phyloP scores from a whole-genome alignment of 345 rosid genomes.

The Eutrema yunnanense region DNA sequence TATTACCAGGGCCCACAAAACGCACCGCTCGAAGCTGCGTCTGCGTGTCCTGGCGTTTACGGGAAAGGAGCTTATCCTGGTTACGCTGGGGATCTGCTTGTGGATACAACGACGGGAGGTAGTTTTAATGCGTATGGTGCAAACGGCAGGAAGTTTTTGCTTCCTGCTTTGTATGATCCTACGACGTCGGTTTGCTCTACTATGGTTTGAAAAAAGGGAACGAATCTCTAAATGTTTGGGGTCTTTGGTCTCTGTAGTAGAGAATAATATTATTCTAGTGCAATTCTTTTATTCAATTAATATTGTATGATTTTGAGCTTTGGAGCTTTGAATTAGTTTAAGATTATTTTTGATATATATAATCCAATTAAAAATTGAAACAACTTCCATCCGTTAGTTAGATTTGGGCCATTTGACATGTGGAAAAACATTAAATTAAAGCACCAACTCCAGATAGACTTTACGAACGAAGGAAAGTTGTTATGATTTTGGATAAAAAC shows the following conservation, averaged over 20 bases:
- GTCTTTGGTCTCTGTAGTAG: conserved; percentile 1
- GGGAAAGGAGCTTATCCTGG: conserved; percentile 86
- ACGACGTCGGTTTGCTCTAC: conserved; percentile 48
- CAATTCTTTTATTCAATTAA: conserved; percentile 26
- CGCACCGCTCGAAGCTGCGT: conserved; percentile 78
- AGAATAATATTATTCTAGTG: conserved; percentile 19
- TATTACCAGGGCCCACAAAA: conserved; percentile 69
- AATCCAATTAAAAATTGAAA: not conserved
- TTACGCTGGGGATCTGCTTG: conserved; percentile 56
- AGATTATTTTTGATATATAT: not conserved
- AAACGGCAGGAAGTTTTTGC: conserved; percentile 64
- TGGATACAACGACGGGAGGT: conserved; percentile 58
- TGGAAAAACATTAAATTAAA: not conserved
- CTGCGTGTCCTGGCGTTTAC: conserved; percentile 75
- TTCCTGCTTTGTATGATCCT: conserved; percentile 80
- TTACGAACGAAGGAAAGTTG: too few species aligned
- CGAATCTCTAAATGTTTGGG: not conserved
- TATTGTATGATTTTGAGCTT: not conserved
- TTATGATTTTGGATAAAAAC: too few species aligned
- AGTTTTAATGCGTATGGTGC: conserved; percentile 72
- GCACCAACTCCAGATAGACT: too few species aligned
- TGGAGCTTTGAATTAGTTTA: not conserved
- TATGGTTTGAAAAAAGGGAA: conserved; percentile 30
- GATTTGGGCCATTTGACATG: not conserved
- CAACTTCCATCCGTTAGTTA: not conserved